Percentiles rank a stretch among this genome's conserved stretches.
Conservation (phyloP, 805 yeast species). For the Suhomyces vadensis region DNA sequence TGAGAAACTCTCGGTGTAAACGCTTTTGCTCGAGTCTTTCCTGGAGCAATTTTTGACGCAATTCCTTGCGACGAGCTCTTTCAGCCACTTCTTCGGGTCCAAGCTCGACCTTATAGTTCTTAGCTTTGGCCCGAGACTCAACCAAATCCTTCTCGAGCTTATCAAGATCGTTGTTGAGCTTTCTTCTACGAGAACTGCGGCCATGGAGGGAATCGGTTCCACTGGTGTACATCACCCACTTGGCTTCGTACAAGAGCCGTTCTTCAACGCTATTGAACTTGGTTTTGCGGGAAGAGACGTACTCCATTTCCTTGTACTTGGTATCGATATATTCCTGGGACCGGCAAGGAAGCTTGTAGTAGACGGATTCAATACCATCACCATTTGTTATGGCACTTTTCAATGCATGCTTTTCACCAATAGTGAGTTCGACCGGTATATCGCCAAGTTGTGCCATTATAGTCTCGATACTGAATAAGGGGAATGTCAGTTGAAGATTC, state of each 20-base stretch:
- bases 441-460: conserved; percentile 9
- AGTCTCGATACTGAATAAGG: not conserved
- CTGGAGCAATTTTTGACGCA: conserved; percentile 5
- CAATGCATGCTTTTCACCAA: conserved; percentile 25
- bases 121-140: conserved; percentile 9
- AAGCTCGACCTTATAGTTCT: conserved; percentile 9
- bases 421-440: conserved; percentile 18
- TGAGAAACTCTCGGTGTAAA: conserved; percentile 3
- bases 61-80: conserved; percentile 9
- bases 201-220: conserved; percentile 1
- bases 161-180: conserved; percentile 1
- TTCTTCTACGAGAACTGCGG: conserved; percentile 10
- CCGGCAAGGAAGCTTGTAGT: conserved; percentile 27
- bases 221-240: conserved; percentile 34
- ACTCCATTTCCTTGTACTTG: conserved; percentile 24
- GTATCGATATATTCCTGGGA: conserved; percentile 19
- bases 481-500: conserved; percentile 2
- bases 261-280: conserved; percentile 31
- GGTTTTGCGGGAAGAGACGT: conserved; percentile 27
- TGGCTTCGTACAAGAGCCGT: conserved; percentile 38
- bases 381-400: conserved; percentile 17
- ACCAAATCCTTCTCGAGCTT: conserved; percentile 12
- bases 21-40: conserved; percentile 7
- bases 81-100: conserved; percentile 17
- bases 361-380: conserved; percentile 14